Percentiles rank a stretch among this genome's conserved stretches.
Conservation (phyloP, 495 filamentous ascomycete species). For the Neurospora discreta region DNA sequence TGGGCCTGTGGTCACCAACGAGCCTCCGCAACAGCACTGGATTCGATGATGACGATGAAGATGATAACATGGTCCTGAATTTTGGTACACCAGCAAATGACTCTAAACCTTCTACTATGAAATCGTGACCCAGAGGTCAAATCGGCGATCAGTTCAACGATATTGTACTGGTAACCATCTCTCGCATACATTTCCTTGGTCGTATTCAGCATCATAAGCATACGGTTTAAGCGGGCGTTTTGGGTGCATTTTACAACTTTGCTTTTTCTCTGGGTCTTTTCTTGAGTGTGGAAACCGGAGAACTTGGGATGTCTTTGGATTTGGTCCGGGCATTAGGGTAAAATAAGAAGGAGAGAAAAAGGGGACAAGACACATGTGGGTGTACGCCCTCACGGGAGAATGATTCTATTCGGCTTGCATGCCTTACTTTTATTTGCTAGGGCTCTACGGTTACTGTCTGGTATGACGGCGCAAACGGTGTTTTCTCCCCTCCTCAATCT, state of each 20-base stretch:
- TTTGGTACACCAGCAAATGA: slow-evolving; percentile 13
- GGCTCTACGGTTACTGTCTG: background rate
- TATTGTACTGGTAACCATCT: background rate
- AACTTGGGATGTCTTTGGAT: background rate
- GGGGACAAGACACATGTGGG: background rate
- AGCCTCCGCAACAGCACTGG: slow-evolving; percentile 13
- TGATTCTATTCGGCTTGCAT: background rate
- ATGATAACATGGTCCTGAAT: slow-evolving; percentile 33
- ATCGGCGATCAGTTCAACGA: background rate
- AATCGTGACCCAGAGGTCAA: background rate
- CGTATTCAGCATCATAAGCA: background rate
- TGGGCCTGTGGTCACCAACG: slow-evolving; percentile 28
- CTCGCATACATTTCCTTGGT: background rate
- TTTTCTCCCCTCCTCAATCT: background rate
- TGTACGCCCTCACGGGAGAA: background rate
- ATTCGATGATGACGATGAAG: slow-evolving; percentile 28
- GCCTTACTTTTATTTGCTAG: background rate
- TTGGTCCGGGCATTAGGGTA: background rate
- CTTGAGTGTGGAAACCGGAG: background rate
- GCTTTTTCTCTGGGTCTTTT: too few relatives aligned
- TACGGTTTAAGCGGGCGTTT: background rate
- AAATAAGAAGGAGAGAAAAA: background rate
- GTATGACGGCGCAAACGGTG: background rate
- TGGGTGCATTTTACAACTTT: background rate
- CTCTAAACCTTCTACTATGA: background rate